phyloP scores from a whole-genome alignment of 805 yeast species.

The Danielia reshetovae region DNA sequence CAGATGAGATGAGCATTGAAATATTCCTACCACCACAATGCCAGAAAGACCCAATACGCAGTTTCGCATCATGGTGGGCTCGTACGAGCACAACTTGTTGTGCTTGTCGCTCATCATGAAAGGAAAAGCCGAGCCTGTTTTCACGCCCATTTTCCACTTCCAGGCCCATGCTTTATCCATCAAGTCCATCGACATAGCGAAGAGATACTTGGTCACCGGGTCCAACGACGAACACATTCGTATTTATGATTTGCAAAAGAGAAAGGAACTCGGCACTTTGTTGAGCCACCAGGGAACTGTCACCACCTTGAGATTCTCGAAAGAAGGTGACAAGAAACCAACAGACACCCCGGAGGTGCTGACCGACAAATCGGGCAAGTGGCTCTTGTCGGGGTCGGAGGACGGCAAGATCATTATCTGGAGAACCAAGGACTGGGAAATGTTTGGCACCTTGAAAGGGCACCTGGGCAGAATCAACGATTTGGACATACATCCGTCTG shows the following conservation, averaged over 20 bases:
- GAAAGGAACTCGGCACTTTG: slow-evolving; percentile 90
- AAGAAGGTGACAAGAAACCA: slow-evolving; percentile 32
- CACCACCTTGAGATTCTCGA: slow-evolving; percentile 69
- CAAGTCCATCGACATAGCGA: slow-evolving; percentile 76
- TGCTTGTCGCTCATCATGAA: slow-evolving; percentile 76
- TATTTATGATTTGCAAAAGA: slow-evolving; percentile 87
- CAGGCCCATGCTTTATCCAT: slow-evolving; percentile 91
- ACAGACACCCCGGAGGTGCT: no score
- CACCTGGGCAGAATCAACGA: slow-evolving; percentile 83
- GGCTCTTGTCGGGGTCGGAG: slow-evolving; percentile 88
- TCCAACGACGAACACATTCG: slow-evolving; percentile 94
- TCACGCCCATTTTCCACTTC: slow-evolving; percentile 93
- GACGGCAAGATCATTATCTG: slow-evolving; percentile 88
- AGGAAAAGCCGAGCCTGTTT: slow-evolving; percentile 45
- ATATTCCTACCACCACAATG: slow-evolving; percentile 4
- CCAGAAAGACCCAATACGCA: slow-evolving; percentile 20
- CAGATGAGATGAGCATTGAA: slow-evolving; percentile 7
- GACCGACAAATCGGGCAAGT: slow-evolving; percentile 57
- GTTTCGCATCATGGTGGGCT: slow-evolving; percentile 86
- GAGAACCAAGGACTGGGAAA: slow-evolving; percentile 97
- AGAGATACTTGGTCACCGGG: slow-evolving; percentile 86
- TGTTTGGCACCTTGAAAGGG: slow-evolving; percentile 82
- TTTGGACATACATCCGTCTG: slow-evolving; percentile 84
- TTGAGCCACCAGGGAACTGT: slow-evolving; percentile 88
- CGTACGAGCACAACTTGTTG: slow-evolving; percentile 88